Evolutionary conservation across 2,329 filamentous ascomycete species (phyloP), one percentile per base, ranked within the genome.

Genomic region (Ceratocystis albifundus): DNA sequence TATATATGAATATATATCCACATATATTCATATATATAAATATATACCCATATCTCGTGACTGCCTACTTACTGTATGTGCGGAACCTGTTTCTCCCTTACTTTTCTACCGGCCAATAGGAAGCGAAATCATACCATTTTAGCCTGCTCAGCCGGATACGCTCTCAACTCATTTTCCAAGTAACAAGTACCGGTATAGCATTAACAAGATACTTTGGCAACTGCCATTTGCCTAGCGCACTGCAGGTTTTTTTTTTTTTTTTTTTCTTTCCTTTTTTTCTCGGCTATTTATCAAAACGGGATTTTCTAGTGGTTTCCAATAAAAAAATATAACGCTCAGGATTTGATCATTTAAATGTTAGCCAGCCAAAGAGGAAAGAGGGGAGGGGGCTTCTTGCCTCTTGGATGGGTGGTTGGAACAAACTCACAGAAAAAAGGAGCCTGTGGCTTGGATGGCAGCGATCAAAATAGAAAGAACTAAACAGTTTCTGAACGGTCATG

Each of bases 381-480:
- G n/a, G n/a, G n/a, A n/a, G 10, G 36, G 36, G 36, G 36, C 36
- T 41, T 41, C 12, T 15, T 41, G 36, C 36, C 10, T 41, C 12
- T 15, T 12, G 36, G 36, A 12, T 41, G 10, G 36, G 36, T 41
- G 36, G 36, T 48, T n/a, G 46, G 46, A 32, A 17, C 53, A 28
- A 15, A 17, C 53, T 30, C 3, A 28, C 53, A 30, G 20, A n/a
- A 57, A 57, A 28, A 28, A 41, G 20, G 48, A 28, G 32, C 61
- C 61, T 30, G 61, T 63, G 61, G 41, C 53, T 41, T 66, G 57
- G 64, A 59, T 66, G 64, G 64, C 64, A 62, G 64, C n/a, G 64
- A 66, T 66, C 22, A 61, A 66, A 66, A 66, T 66, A 66, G 64
- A 66, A 62, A 45, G 7, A 50, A 28, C 41, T 57, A 57, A 57